A percentile compares a stretch with the other conserved stretches of the same genome.
Conservation (phyloP, 345 rosid genomes). For the Fremontodendron californicum region DNA sequence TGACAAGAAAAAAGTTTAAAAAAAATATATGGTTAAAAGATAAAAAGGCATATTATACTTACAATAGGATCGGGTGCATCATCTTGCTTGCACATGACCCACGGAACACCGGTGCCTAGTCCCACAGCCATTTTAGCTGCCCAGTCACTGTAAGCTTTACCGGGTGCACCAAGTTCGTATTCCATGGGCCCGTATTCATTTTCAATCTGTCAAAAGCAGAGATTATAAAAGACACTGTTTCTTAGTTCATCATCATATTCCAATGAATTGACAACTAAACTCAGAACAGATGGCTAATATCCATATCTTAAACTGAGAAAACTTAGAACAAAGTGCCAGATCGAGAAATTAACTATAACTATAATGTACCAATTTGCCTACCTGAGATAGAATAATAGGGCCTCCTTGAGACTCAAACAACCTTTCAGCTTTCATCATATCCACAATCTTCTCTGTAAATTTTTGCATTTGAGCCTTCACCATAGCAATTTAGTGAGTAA, state of each 20-base stretch:
- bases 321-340: background rate
- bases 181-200: constrained; percentile 98
- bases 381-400: constrained; percentile 97
- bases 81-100: constrained; percentile 99
- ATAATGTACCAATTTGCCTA: constrained; percentile 21
- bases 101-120: constrained; percentile 93
- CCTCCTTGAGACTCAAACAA: constrained; percentile 90
- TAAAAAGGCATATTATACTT: constrained; percentile 27
- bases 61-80: constrained; percentile 97
- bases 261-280: constrained; percentile 9
- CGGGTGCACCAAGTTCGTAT: constrained; percentile 70
- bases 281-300: background rate
- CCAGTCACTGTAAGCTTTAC: constrained; percentile 72
- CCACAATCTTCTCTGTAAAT: constrained; percentile 83
- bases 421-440: constrained; percentile 94
- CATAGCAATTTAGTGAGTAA: constrained; percentile 8
- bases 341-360: background rate
- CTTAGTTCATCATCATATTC: constrained; percentile 2
- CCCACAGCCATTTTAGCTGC: constrained; percentile 98
- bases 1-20: constrained; percentile 20
- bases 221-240: constrained; percentile 8
- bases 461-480: constrained; percentile 81
- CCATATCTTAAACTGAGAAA: background rate
- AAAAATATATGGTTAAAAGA: constrained; percentile 1
- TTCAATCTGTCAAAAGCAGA: constrained; percentile 61